Percentiles rank a stretch among this genome's conserved stretches.
phyloP scores from a whole-genome alignment of 139 green algal genomes.

The Ettlia oleoabundans region DNA sequence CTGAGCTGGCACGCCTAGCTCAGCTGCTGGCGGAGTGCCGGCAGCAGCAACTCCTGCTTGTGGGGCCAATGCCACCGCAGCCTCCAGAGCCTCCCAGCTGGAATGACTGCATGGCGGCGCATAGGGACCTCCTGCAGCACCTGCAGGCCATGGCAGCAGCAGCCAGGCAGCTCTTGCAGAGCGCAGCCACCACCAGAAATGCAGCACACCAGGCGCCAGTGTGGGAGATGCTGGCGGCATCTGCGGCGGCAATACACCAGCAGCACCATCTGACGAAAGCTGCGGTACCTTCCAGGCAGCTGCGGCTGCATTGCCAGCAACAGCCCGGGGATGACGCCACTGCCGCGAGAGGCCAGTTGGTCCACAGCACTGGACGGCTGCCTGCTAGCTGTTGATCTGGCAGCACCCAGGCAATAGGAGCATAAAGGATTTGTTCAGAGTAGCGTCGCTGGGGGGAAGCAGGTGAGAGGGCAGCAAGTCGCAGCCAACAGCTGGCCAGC shows the following conservation, averaged over 20 bases:
- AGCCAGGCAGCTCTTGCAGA: neutral
- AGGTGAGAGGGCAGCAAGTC: too few species aligned
- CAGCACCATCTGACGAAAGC: neutral
- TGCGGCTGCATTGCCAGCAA: neutral
- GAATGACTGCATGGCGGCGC: neutral
- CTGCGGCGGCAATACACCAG: neutral
- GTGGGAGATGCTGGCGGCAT: neutral
- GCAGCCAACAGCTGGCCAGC: too few species aligned
- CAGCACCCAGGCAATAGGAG: too few species aligned
- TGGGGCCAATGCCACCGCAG: neutral
- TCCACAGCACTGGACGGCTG: too few species aligned
- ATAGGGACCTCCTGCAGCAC: neutral
- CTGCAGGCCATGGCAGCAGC: neutral
- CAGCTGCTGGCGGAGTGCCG: neutral
- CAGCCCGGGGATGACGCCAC: neutral
- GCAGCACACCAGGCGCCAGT: too few species aligned
- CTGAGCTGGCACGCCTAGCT: conserved; percentile 9
- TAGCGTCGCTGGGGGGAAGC: too few species aligned
- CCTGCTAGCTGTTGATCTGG: too few species aligned
- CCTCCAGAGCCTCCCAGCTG: neutral
- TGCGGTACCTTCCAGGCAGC: neutral
- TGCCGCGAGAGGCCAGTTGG: neutral
- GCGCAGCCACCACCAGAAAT: neutral
- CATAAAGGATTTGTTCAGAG: too few species aligned
- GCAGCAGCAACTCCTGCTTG: neutral